phyloP scores from a whole-genome alignment of 1,139 yeast genomes.

The Kluyveromyces sp. region DNA sequence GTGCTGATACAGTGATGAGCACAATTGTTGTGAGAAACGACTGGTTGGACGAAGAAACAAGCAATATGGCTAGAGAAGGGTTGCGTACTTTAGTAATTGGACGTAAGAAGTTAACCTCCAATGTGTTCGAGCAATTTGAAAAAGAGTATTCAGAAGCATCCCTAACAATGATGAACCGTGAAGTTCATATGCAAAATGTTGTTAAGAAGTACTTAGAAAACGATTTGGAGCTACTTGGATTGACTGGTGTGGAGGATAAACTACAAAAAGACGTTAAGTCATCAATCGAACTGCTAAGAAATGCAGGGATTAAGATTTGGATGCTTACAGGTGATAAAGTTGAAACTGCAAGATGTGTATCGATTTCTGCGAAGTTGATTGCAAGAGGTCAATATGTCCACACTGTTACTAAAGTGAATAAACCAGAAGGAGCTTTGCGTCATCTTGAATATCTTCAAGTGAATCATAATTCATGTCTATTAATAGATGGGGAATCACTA shows the following conservation, averaged over 20 bases:
- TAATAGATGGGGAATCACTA: conserved; percentile 92
- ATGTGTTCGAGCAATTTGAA: conserved; percentile 55
- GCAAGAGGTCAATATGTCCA: conserved; percentile 92
- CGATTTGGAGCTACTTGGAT: conserved; percentile 78
- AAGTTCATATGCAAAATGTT: conserved; percentile 59
- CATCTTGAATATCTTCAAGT: conserved; percentile 64
- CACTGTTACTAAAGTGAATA: conserved; percentile 59
- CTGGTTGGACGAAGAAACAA: conserved; percentile 97
- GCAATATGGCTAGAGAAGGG: conserved; percentile 98
- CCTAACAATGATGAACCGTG: conserved; percentile 72
- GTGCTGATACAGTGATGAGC: conserved; percentile 96
- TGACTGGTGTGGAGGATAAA: conserved; percentile 97
- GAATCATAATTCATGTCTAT: conserved; percentile 65
- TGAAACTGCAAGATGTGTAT: conserved; percentile 95
- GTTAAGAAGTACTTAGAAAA: conserved; percentile 66
- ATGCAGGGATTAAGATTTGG: conserved; percentile 97
- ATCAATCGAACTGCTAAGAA: conserved; percentile 82
- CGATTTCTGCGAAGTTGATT: conserved; percentile 86
- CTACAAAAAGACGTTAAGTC: conserved; percentile 86
- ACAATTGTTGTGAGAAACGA: conserved; percentile 76
- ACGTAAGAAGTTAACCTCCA: conserved; percentile 54
- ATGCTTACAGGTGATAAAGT: conserved; percentile 99
- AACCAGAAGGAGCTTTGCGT: conserved; percentile 58
- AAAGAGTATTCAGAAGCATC: conserved; percentile 65
- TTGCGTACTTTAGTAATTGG: conserved; percentile 90